phyloP scores from a whole-genome alignment of 768 basidiomycete genomes.

The Lactarius hengduanensis region DNA sequence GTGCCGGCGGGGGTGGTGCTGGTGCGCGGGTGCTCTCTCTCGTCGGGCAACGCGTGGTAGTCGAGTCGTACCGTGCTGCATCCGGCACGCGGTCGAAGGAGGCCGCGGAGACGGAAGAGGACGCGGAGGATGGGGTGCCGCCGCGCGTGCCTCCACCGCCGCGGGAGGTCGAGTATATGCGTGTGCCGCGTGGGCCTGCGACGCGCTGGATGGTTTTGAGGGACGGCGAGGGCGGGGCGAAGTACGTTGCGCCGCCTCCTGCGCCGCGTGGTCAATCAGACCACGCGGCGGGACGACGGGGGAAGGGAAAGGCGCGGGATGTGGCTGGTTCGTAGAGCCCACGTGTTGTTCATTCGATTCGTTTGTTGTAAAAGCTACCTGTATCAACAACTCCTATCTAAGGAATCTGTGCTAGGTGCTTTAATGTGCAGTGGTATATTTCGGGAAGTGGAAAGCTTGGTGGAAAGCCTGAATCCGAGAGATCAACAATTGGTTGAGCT shows the following conservation, averaged over 20 bases:
- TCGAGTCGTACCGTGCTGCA: constrained; percentile 10
- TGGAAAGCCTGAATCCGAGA: too few species aligned
- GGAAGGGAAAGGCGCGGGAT: too few species aligned
- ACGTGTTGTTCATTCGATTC: too few species aligned
- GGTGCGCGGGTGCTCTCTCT: constrained; percentile 21
- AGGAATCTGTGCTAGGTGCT: too few species aligned
- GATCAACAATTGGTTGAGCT: too few species aligned
- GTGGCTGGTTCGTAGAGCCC: too few species aligned
- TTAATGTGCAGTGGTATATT: too few species aligned
- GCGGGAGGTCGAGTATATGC: constrained; percentile 17
- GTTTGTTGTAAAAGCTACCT: too few species aligned
- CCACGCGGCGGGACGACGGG: background rate
- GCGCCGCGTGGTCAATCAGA: background rate
- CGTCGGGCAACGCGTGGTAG: constrained; percentile 7
- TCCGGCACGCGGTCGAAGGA: background rate
- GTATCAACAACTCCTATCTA: too few species aligned
- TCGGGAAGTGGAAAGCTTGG: too few species aligned
- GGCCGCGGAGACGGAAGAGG: background rate
- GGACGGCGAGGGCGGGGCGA: constrained; percentile 2
- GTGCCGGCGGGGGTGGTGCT: background rate
- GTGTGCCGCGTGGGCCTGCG: constrained; percentile 21
- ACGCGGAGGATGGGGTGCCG: background rate
- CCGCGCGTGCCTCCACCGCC: constrained; percentile 20
- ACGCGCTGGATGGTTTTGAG: constrained; percentile 21
- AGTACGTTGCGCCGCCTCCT: constrained; percentile 18